Base-by-base conservation (phyloP, 163 green algal species). In the Smithsoniella earleae region DNA sequence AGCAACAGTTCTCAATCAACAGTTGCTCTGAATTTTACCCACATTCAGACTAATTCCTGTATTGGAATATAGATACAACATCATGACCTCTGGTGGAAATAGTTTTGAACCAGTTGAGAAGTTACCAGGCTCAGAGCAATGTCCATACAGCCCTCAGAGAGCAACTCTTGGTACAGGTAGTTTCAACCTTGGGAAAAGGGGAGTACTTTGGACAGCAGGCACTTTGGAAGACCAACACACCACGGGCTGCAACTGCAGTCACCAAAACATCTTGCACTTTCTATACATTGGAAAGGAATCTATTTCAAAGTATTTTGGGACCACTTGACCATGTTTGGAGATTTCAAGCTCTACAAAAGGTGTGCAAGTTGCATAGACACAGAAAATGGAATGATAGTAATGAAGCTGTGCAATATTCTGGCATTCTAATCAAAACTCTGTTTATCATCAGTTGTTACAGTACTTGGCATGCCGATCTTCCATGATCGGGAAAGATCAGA, bases 121-220 rank as follows among this genome's bases (percentile, higher is more conserved):
- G n/a, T n/a, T n/a, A n/a, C n/a, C n/a, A n/a, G n/a, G n/a, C n/a
- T n/a, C n/a, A n/a, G n/a, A n/a, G n/a, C n/a, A n/a, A n/a, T n/a
- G n/a, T n/a, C n/a, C n/a, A n/a, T n/a, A n/a, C n/a, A n/a, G n/a
- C n/a, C n/a, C n/a, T n/a, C n/a, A n/a, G n/a, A n/a, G n/a, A n/a
- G n/a, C 40, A 49, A 45, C 28, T 34, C 1, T 52, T 28, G 33
- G 69, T 46, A n/a, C 43, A 82, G 34, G 66, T 79, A 38, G 54
- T 91, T 18, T 76, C 79, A 3, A 73, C 63, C 34, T 75, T 95
- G 13, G 73, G 22, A 0, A 79, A 79, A 2, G 89, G 88, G 2
- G 80, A 82, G 27, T 90, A 86, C 80, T 95, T 95, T 80, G 90
- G 90, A 0, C 87, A 95, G 76, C 74, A 84, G 30, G 84, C 89